Evolutionary conservation across 2,329 filamentous ascomycete species (phyloP).

Genomic region (Myrmaecium sp.): DNA sequence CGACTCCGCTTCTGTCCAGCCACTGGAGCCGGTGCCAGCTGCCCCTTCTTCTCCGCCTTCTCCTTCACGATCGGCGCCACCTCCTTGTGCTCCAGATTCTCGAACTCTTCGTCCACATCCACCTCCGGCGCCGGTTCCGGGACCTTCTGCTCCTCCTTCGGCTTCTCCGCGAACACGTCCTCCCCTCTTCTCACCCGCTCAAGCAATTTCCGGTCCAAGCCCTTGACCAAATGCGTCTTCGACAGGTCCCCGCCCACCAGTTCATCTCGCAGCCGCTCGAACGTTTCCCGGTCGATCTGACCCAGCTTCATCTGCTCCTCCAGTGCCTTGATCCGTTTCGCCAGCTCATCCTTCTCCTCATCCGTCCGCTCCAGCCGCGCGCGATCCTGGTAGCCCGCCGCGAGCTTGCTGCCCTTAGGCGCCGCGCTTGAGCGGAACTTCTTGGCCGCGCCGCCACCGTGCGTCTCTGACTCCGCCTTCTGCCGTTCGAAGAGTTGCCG

Average conservation of each 20-base stretch:
- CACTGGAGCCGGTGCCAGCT: constrained; percentile 28
- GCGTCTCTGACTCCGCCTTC: constrained; percentile 28
- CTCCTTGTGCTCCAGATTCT: constrained; percentile 45
- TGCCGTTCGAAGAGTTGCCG: constrained; percentile 66
- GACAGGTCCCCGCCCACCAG: constrained; percentile 67
- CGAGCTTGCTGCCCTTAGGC: constrained; percentile 69
- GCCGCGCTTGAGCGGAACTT: constrained; percentile 58
- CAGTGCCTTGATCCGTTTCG: constrained; percentile 54
- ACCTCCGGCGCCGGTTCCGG: constrained; percentile 16
- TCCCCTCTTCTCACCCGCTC: constrained; percentile 53
- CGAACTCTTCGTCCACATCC: constrained; percentile 29
- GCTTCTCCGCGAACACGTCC: constrained; percentile 23
- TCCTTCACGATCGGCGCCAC: constrained; percentile 50
- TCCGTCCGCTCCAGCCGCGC: constrained; percentile 45
- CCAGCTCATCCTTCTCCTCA: constrained; percentile 38
- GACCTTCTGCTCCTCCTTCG: constrained; percentile 16
- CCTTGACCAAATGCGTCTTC: constrained; percentile 80
- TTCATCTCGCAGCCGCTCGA: constrained; percentile 55
- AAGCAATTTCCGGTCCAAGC: constrained; percentile 69
- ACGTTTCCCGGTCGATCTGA: constrained; percentile 65
- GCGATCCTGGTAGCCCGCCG: constrained; percentile 70
- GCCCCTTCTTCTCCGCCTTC: constrained; percentile 35
- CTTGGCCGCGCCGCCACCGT: constrained; percentile 41
- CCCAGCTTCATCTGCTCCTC: constrained; percentile 70
- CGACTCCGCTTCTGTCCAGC: constrained; percentile 35